These are phyloP conservation scores for Tylopilus sp. DNA, from an alignment of 1,284 basidiomycete species.

Conservation along the genomic window DNA sequence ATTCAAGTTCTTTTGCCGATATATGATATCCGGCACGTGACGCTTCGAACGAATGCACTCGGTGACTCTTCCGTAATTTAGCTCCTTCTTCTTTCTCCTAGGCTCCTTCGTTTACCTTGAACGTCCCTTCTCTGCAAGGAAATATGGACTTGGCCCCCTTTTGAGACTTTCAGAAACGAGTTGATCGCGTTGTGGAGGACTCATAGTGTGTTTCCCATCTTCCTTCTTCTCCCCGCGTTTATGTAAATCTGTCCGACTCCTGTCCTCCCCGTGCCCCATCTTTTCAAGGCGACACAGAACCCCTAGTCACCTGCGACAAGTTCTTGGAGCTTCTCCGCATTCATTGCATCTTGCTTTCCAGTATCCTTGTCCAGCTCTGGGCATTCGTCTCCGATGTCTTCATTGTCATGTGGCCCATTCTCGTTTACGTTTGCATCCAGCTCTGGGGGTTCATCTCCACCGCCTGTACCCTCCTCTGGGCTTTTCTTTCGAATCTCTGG, in stretches of 20 bases:
- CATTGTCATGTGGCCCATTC: too few relatives aligned
- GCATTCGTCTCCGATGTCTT: too few relatives aligned
- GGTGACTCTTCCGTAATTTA: too few relatives aligned
- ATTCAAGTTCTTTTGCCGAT: too few relatives aligned
- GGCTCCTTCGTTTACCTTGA: too few relatives aligned
- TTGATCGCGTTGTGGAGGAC: slow-evolving; percentile 18
- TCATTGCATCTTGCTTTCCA: slow-evolving; percentile 26
- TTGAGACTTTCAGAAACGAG: slow-evolving; percentile 37
- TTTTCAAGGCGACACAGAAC: slow-evolving; percentile 23
- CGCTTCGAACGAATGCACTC: too few relatives aligned
- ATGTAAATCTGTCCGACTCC: too few relatives aligned
- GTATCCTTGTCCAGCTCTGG: slow-evolving; percentile 23
- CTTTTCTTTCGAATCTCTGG: background rate
- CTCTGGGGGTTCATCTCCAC: slow-evolving; percentile 3
- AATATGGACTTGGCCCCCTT: slow-evolving; percentile 39
- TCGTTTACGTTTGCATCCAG: too few relatives aligned
- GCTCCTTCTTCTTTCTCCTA: too few relatives aligned
- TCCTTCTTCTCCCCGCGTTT: background rate
- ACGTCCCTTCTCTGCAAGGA: too few relatives aligned
- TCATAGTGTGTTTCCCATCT: slow-evolving; percentile 27
- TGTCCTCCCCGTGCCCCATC: too few relatives aligned
- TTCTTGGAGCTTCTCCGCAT: slow-evolving; percentile 24
- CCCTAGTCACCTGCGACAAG: slow-evolving; percentile 22
- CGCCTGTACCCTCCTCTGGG: slow-evolving; percentile 22
- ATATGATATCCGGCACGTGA: too few relatives aligned